Conservation (phyloP, 345 rosid genomes). For the Hirschfeldia incana region DNA sequence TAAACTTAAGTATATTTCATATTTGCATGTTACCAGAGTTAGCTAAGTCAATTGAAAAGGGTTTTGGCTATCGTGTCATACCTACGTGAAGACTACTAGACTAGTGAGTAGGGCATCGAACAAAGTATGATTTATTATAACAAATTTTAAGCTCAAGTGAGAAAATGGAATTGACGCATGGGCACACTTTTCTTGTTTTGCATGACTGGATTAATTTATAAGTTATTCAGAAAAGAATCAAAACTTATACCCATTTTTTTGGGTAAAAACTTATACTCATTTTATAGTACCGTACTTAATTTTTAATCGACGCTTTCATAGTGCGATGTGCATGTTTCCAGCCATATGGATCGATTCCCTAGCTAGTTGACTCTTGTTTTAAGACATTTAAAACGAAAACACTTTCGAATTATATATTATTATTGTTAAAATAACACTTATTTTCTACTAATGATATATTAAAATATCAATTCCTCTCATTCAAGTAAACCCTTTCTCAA, state of each 20-base stretch:
- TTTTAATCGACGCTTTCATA: conserved; percentile 10
- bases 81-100: neutral
- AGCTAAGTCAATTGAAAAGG: no score
- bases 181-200: conserved; percentile 12
- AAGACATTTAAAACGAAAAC: conserved; percentile 10
- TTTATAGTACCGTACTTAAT: conserved; percentile 9
- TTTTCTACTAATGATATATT: conserved; percentile 2
- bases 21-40: neutral
- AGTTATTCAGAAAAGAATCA: conserved; percentile 13
- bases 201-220: conserved; percentile 18
- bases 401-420: conserved; percentile 11
- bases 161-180: conserved; percentile 21
- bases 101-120: neutral
- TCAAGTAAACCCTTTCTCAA: neutral
- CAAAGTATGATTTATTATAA: neutral
- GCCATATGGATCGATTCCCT: conserved; percentile 31
- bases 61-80: no score
- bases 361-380: conserved; percentile 38
- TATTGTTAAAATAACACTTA: neutral
- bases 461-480: conserved; percentile 18
- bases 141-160: neutral
- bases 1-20: neutral
- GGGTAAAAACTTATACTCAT: neutral
- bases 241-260: neutral
- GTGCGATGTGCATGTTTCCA: conserved; percentile 31